Base-by-base conservation (phyloP, 1,284 basidiomycete genomes). In the Pseudozyma pruni region DNA sequence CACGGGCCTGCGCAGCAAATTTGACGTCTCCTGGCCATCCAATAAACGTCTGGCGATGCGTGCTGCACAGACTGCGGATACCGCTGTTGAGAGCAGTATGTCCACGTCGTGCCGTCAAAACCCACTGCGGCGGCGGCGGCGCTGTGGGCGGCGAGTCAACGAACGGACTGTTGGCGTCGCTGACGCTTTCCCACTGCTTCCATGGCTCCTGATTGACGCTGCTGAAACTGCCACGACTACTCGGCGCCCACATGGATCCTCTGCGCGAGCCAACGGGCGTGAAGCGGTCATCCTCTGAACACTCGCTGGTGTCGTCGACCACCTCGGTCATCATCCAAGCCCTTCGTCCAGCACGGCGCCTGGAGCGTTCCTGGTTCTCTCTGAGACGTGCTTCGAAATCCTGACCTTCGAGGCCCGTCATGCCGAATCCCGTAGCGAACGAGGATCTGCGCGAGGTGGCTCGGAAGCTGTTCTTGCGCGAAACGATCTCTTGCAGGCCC, bases 81-180 rank as follows among this genome's bases (percentile, higher is more conserved):
- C 96, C 95, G 45, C 90, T 91, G 72, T 95, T 91, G 90, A 98
- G 93, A 8, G 95, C 95, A 6, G 92, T 89, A 83, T 98, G 95
- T 20, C 94, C 95, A 56, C 93, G 90, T 33, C 94, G 87, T 4
- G 90, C 88, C 10, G 88, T 85, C 9, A 98, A 85, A 11, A 89
- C 87, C 95, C 95, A 98, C 29, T 81, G 80, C 3, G 77, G 76
- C 29, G 55, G 66, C 4, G 58, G 46, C 11, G 67, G 73, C 19
- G 56, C 57, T 3, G 53, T 50, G 37, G 64, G 66, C 9, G 64
- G 66, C 20, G 66, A 64, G 25, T 64, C 66, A 31, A 44, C 41
- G 41, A 57, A 69, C 29, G 66, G 71, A 25, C 71, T 69, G 45
- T 54, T 51, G 31, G 54, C 55, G 33, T 77, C 73, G 48, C 70